These are phyloP conservation scores for Cinchona pubescens DNA, from an alignment of 257 asterid genomes.

Conservation along the genomic window DNA sequence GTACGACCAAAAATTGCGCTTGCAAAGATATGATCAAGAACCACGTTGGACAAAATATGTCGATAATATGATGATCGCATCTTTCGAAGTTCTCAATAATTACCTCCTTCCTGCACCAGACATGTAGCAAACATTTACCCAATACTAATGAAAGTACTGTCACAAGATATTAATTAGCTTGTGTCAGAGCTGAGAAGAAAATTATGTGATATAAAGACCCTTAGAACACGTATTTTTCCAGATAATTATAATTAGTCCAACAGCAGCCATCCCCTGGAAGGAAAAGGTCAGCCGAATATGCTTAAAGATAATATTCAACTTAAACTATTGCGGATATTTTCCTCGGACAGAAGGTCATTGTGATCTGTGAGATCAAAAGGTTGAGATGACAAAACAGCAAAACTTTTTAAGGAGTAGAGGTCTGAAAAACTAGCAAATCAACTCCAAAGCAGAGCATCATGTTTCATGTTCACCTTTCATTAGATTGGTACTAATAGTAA, in stretches of 20 bases:
- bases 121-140: slow-evolving; percentile 4
- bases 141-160: not conserved
- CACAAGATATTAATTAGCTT: not conserved
- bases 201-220: not conserved
- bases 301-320: not conserved
- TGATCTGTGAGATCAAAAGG: not conserved
- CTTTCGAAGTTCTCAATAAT: slow-evolving; percentile 36
- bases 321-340: not conserved
- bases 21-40: slow-evolving; percentile 20
- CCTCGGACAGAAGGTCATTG: not conserved
- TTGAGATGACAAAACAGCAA: not conserved
- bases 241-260: not conserved
- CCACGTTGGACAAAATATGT: slow-evolving; percentile 52
- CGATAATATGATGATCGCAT: slow-evolving; percentile 45
- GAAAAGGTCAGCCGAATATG: too few relatives aligned
- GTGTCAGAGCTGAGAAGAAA: not conserved
- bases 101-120: slow-evolving; percentile 76
- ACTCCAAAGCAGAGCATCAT: not conserved
- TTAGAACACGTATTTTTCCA: not conserved
- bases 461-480: not conserved
- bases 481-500: not conserved
- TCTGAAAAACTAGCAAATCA: too few relatives aligned
- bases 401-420: not conserved
- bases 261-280: not conserved
- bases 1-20: not conserved